phyloP scores from a whole-genome alignment of 2,329 filamentous ascomycete species.

The Colletotrichum higginsianum region DNA sequence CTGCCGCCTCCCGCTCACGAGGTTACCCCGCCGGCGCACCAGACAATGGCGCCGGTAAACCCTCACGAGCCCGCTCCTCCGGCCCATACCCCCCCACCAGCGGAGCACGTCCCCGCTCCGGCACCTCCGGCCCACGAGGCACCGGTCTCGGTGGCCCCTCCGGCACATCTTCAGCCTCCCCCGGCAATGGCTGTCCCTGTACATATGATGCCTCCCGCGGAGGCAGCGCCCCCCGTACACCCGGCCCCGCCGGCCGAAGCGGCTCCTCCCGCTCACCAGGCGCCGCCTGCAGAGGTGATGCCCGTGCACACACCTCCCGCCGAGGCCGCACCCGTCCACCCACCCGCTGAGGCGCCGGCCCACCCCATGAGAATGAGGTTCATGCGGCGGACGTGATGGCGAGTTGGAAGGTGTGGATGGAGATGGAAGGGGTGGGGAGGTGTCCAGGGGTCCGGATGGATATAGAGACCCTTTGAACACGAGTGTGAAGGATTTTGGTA shows the following conservation, averaged over 20 bases:
- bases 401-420: neutral
- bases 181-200: slow-evolving; percentile 18
- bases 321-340: neutral
- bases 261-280: slow-evolving; percentile 8
- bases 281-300: slow-evolving; percentile 12
- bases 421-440: neutral
- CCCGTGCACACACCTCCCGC: slow-evolving; percentile 11
- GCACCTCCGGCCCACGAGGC: slow-evolving; percentile 1
- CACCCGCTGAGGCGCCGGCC: slow-evolving; percentile 8
- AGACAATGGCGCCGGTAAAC: neutral
- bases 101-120: neutral
- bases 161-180: neutral
- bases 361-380: slow-evolving; percentile 36
- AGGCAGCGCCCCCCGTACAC: slow-evolving; percentile 9
- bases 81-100: slow-evolving; percentile 19
- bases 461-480: neutral
- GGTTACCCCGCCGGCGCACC: neutral
- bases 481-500: neutral
- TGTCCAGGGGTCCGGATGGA: neutral
- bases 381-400: slow-evolving; percentile 4
- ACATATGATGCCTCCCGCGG: slow-evolving; percentile 10
- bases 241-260: slow-evolving; percentile 22
- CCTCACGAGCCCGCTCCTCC: slow-evolving; percentile 6
- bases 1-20: neutral
- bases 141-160: neutral